Evolutionary conservation across 148 eudicot species (phyloP).

Genomic region (Persicaria tinctoria): DNA sequence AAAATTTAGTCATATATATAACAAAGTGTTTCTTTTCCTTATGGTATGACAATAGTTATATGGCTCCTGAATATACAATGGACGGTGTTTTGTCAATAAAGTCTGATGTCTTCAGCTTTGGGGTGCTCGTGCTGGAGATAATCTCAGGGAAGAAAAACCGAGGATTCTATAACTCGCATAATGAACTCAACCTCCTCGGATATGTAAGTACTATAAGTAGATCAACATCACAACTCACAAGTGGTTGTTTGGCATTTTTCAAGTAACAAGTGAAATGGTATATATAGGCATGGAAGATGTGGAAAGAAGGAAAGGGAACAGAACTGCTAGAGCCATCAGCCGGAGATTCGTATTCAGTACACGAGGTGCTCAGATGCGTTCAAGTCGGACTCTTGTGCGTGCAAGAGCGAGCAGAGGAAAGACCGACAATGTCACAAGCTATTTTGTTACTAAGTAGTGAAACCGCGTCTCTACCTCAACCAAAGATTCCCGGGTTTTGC

Average conservation of each 20-base stretch:
- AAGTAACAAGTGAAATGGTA: background rate
- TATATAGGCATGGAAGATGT: slow-evolving; percentile 70
- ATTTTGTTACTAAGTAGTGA: slow-evolving; percentile 69
- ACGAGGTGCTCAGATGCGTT: slow-evolving; percentile 62
- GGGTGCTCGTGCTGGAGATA: slow-evolving; percentile 11
- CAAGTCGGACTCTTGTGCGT: slow-evolving; percentile 81
- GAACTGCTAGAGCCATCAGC: slow-evolving; percentile 46
- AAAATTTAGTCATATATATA: background rate
- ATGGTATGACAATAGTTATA: slow-evolving; percentile 1
- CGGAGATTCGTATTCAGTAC: slow-evolving; percentile 26
- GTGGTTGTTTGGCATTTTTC: background rate
- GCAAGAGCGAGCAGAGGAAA: slow-evolving; percentile 75
- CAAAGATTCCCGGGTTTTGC: slow-evolving; percentile 58
- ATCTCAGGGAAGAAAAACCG: slow-evolving; percentile 11
- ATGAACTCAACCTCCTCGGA: slow-evolving; percentile 13
- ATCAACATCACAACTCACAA: background rate
- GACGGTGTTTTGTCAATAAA: slow-evolving; percentile 15
- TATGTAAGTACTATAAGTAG: background rate
- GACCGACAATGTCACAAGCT: slow-evolving; percentile 70
- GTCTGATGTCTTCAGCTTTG: slow-evolving; percentile 16
- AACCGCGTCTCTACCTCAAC: slow-evolving; percentile 39
- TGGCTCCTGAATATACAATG: slow-evolving; percentile 19
- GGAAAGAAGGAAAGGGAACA: slow-evolving; percentile 60
- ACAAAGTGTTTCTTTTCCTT: background rate
- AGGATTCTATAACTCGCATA: slow-evolving; percentile 13